Evolutionary conservation across 2,329 filamentous ascomycete genomes (phyloP).

Genomic region (Colletotrichum sp.): DNA sequence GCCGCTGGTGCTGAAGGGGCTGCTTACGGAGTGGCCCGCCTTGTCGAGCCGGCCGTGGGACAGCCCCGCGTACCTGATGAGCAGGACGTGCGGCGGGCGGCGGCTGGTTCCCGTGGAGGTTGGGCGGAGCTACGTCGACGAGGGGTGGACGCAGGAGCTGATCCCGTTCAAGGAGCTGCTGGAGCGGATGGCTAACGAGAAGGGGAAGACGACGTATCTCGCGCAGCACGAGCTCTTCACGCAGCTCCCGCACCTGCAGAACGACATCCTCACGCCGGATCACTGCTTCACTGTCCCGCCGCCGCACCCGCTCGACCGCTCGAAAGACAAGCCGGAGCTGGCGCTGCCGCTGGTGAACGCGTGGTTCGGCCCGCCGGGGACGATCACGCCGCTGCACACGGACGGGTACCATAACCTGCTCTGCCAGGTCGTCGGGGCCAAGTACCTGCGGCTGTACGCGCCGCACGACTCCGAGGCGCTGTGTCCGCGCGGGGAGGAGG

Average conservation of each 20-base stretch:
- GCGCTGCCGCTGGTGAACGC: constrained; percentile 66
- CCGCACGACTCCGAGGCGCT: constrained; percentile 65
- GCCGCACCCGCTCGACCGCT: constrained; percentile 43
- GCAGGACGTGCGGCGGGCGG: constrained; percentile 75
- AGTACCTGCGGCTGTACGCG: constrained; percentile 89
- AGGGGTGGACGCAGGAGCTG: constrained; percentile 83
- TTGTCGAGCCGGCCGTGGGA: constrained; percentile 72
- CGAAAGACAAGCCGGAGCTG: constrained; percentile 9
- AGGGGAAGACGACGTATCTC: constrained; percentile 61
- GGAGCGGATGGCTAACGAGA: constrained; percentile 55
- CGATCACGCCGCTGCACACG: constrained; percentile 91
- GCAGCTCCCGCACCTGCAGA: constrained; percentile 78
- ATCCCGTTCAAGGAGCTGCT: constrained; percentile 78
- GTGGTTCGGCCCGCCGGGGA: constrained; percentile 89
- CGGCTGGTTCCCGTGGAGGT: constrained; percentile 87
- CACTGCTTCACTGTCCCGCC: constrained; percentile 80
- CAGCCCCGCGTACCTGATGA: constrained; percentile 74
- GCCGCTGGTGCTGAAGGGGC: constrained; percentile 74
- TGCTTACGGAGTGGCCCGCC: constrained; percentile 79
- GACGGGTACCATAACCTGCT: constrained; percentile 95
- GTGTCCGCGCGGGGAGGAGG: constrained; percentile 74
- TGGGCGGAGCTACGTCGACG: constrained; percentile 86
- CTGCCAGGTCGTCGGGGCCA: constrained; percentile 85
- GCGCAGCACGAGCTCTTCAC: constrained; percentile 89
- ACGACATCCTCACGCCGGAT: constrained; percentile 82